Base-by-base conservation (phyloP, 1,284 basidiomycete species). In the Irpex rosettiformis region DNA sequence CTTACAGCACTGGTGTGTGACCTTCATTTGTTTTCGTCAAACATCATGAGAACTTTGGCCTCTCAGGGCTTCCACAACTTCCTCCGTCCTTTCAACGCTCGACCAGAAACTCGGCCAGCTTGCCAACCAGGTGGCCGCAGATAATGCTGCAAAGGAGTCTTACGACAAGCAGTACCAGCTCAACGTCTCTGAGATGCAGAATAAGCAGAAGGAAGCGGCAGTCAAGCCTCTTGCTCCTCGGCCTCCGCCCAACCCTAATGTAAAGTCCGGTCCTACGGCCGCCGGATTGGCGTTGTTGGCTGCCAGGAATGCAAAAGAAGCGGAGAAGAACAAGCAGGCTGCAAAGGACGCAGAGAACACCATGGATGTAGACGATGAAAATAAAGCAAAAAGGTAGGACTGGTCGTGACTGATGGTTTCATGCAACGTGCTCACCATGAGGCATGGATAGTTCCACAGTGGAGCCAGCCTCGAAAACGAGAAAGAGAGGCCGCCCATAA, bases 21-120 rank as follows among this genome's bases (percentile, higher is more conserved):
- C 30, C 11, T 29, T n/a, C 21, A 33, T 55, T 40, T 47, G 13
- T 7, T 6, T 18, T 1, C 13, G 16, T 28, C 13, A 33, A 24
- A 3, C 7, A 8, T 25, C 29, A 56, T 22, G n/a, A 33, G 37
- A 6, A 55, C 3, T 11, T 40, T 22, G 4, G n/a, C 10, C 18
- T 49, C 59, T 62, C 62, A 93, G 91, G 91, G 85, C 88, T 27
- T 75, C 79, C 5, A 93, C 89, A 13, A 92, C 92, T 1, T 78
- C 85, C n/a, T 72, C 75, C 3, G 77, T 85, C 13, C 72, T 86
- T 48, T 67, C 77, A n/a, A 77, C 83, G 3, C 76, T 86, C 10
- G 83, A 86, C 66, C 70, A 75, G 30, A 83, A 84, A 69, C 78
- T 87, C 49, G 69, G 72, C 2, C 63, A 73, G 18, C 77, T 87